These are phyloP conservation scores for Sugiyamaella chiloensis DNA, from an alignment of 805 yeast genomes.

Conservation along the genomic window DNA sequence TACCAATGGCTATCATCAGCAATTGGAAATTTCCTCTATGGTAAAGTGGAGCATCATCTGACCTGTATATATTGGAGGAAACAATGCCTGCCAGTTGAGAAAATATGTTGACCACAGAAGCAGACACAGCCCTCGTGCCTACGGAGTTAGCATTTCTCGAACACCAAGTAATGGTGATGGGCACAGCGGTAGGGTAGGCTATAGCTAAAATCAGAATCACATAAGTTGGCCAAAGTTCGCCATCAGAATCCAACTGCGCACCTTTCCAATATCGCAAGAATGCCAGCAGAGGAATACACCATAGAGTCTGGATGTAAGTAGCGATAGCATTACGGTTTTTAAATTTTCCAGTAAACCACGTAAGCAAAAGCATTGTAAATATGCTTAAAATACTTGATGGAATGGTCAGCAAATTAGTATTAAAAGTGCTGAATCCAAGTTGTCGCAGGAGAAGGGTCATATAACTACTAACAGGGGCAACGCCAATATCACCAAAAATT, in stretches of 20 bases:
- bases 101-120: conserved; percentile 60
- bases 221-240: conserved; percentile 41
- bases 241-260: conserved; percentile 21
- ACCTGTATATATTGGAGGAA: conserved; percentile 54
- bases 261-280: conserved; percentile 42
- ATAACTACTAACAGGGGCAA: conserved; percentile 40
- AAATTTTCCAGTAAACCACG: conserved; percentile 23
- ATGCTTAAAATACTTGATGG: conserved; percentile 19
- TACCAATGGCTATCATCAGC: conserved; percentile 25
- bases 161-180: conserved; percentile 57
- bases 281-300: conserved; percentile 36
- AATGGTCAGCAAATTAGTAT: conserved; percentile 50
- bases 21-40: conserved; percentile 48
- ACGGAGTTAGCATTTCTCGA: conserved; percentile 62
- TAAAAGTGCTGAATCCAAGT: conserved; percentile 51
- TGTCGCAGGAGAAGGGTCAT: conserved; percentile 46
- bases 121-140: conserved; percentile 59
- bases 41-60: conserved; percentile 58
- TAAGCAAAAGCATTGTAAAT: conserved; percentile 26
- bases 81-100: conserved; percentile 57
- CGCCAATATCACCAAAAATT: conserved; percentile 40
- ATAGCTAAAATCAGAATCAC: conserved; percentile 29
- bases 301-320: conserved; percentile 32
- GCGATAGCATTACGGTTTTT: conserved; percentile 27
- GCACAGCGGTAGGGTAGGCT: conserved; percentile 40